Evolutionary conservation across 106 monocot species (phyloP).

Genomic region (Allium fistulosum): DNA sequence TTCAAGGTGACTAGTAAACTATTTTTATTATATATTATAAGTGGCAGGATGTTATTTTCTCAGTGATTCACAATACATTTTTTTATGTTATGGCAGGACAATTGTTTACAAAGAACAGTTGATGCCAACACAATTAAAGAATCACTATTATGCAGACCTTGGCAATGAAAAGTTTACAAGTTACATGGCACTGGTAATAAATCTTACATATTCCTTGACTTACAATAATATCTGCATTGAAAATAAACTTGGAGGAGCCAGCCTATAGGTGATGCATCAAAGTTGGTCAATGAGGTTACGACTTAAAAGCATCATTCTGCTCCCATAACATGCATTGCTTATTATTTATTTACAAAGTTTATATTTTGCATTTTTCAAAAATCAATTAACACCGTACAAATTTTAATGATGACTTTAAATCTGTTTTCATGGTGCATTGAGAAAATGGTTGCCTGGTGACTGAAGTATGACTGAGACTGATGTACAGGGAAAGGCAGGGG

Average conservation of each 20-base stretch:
- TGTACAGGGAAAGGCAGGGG: no score
- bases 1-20: slow-evolving; percentile 33
- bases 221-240: slow-evolving; percentile 19
- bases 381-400: no score
- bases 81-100: slow-evolving; percentile 43
- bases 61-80: background rate
- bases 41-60: no score
- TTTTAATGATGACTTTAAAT: no score
- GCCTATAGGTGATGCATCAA: background rate
- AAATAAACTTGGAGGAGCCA: slow-evolving; percentile 31
- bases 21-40: no score
- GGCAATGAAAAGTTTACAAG: slow-evolving; percentile 92
- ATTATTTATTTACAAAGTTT: no score
- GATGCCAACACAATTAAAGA: slow-evolving; percentile 77
- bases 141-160: slow-evolving; percentile 90
- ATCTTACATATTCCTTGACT: slow-evolving; percentile 32
- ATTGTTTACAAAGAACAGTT: slow-evolving; percentile 97
- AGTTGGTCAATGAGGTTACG: slow-evolving; percentile 14
- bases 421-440: no score
- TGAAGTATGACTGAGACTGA: no score
- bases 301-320: slow-evolving; percentile 5
- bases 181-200: slow-evolving; percentile 99
- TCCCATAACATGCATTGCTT: no score
- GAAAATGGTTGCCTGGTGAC: no score
- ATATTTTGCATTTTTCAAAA: no score